phyloP scores from a whole-genome alignment of 306 rosid species.

The Senna tora region DNA sequence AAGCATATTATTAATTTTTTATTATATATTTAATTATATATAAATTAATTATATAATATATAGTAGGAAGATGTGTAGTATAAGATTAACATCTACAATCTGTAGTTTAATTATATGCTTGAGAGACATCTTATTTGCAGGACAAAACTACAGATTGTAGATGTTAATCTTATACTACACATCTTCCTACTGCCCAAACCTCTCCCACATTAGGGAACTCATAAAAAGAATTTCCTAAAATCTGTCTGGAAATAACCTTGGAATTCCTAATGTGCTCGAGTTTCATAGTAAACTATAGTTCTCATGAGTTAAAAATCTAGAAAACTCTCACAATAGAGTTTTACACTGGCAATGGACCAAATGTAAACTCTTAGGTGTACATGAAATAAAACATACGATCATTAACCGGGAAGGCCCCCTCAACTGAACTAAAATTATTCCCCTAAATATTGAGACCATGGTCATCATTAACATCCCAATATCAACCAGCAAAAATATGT shows the following conservation, averaged over 20 bases:
- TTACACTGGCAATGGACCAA: not conserved
- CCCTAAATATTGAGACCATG: not conserved
- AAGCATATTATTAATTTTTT: no score
- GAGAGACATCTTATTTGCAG: no score
- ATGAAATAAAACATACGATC: not conserved
- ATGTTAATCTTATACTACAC: no score
- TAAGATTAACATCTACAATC: no score
- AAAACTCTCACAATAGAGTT: not conserved
- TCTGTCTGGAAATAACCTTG: not conserved
- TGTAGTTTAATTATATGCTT: no score
- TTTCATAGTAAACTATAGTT: not conserved
- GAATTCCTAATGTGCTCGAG: not conserved
- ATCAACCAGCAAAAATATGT: conserved; percentile 26
- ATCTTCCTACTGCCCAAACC: no score
- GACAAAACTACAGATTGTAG: no score
- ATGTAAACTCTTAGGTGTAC: not conserved
- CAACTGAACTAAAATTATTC: not conserved
- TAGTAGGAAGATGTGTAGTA: no score
- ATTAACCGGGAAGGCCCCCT: not conserved
- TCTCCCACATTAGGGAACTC: no score
- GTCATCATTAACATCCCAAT: conserved; percentile 30
- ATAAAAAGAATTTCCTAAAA: not conserved
- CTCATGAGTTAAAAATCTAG: not conserved
- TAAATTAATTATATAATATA: no score
- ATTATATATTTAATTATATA: no score